A percentile compares a stretch with the other conserved stretches of the same genome.
These are phyloP conservation scores for Fusarium pininemorale DNA, from an alignment of 2,329 filamentous ascomycete genomes.

Conservation along the genomic window DNA sequence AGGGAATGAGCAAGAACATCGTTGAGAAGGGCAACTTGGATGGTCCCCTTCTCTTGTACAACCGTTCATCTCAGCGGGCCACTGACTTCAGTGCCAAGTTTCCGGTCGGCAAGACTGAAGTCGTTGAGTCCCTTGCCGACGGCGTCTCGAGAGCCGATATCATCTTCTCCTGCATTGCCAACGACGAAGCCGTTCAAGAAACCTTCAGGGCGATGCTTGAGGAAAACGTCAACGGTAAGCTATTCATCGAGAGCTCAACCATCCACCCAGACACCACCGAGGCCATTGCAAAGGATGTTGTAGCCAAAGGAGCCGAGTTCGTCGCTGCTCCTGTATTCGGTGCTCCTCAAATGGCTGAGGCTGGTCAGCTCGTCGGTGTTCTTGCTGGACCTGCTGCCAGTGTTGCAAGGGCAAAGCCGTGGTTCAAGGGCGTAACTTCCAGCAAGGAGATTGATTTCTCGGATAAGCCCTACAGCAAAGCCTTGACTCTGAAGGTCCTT, in stretches of 20 bases:
- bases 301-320: constrained; percentile 72
- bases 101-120: constrained; percentile 67
- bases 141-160: constrained; percentile 76
- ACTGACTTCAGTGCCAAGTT: constrained; percentile 70
- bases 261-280: constrained; percentile 85
- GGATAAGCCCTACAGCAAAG: constrained; percentile 72
- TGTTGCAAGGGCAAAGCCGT: constrained; percentile 73
- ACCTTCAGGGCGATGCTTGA: constrained; percentile 67
- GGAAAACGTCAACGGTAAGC: constrained; percentile 70
- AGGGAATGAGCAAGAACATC: constrained; percentile 89
- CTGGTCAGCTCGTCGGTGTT: constrained; percentile 76
- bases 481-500: constrained; percentile 79
- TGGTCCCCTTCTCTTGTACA: constrained; percentile 79
- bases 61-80: constrained; percentile 76
- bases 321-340: constrained; percentile 78
- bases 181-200: constrained; percentile 76
- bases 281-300: constrained; percentile 66
- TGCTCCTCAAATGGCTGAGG: constrained; percentile 74
- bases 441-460: constrained; percentile 75
- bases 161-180: constrained; percentile 82
- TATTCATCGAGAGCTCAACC: constrained; percentile 89
- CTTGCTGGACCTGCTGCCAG: constrained; percentile 70
- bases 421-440: constrained; percentile 77
- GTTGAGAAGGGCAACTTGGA: constrained; percentile 78
- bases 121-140: constrained; percentile 70